Evolutionary conservation across 192 early-diverging fungal genomes (phyloP).

Genomic region (Coemansia brasiliensis): DNA sequence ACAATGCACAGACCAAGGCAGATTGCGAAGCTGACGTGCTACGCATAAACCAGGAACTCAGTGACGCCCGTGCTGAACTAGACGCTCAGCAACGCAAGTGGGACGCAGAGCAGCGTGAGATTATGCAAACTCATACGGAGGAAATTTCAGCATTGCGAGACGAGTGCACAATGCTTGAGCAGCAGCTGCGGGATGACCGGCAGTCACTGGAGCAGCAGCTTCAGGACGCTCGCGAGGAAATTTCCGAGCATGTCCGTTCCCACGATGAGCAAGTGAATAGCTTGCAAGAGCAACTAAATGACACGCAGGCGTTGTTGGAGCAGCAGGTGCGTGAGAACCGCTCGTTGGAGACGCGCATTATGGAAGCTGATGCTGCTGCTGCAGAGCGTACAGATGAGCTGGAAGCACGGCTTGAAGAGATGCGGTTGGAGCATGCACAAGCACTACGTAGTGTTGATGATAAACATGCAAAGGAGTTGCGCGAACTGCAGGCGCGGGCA

Average conservation of each 20-base stretch:
- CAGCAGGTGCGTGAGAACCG: neutral
- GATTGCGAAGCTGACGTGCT: slow-evolving; percentile 34
- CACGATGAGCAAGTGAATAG: slow-evolving; percentile 10
- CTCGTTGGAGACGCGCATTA: too few relatives aligned
- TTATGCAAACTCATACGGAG: slow-evolving; percentile 20
- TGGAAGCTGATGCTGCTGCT: too few relatives aligned
- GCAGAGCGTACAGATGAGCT: slow-evolving; percentile 9
- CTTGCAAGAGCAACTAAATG: slow-evolving; percentile 6
- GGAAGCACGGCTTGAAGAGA: slow-evolving; percentile 11
- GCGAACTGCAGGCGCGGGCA: neutral
- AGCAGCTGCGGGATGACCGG: slow-evolving; percentile 28
- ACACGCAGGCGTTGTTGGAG: slow-evolving; percentile 4
- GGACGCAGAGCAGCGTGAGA: slow-evolving; percentile 30
- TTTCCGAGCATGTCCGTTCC: slow-evolving; percentile 4
- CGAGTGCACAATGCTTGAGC: slow-evolving; percentile 19
- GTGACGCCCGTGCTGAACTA: slow-evolving; percentile 9
- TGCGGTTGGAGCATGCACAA: slow-evolving; percentile 8
- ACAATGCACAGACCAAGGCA: slow-evolving; percentile 27
- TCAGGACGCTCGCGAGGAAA: slow-evolving; percentile 19
- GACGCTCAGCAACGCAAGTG: slow-evolving; percentile 12
- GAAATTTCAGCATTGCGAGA: slow-evolving; percentile 21
- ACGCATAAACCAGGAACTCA: slow-evolving; percentile 29
- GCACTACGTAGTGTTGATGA: too few relatives aligned
- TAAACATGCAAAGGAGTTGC: neutral
- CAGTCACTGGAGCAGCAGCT: slow-evolving; percentile 18